Conservation (phyloP, 1,139 yeast species). For the Yamadazyma jaroonii region DNA sequence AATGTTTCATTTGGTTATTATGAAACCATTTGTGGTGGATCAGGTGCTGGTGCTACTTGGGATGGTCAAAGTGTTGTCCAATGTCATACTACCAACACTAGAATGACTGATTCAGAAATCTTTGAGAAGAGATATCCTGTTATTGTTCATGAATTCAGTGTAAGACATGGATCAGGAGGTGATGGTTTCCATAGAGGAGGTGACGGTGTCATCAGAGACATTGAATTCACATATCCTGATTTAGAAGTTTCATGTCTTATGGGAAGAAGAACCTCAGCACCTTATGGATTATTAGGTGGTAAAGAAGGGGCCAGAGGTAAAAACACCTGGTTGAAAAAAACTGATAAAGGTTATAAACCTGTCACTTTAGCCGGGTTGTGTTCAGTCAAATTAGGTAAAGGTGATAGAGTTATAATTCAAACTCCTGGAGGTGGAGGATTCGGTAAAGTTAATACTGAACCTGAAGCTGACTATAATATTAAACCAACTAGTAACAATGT, state of each 20-base stretch:
- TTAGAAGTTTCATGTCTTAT: constrained; percentile 45
- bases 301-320: constrained; percentile 37
- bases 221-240: constrained; percentile 38
- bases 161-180: constrained; percentile 43
- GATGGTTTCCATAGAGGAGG: constrained; percentile 42
- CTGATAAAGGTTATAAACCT: constrained; percentile 21
- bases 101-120: constrained; percentile 47
- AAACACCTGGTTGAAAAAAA: constrained; percentile 35
- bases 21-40: constrained; percentile 50
- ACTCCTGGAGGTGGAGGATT: constrained; percentile 55
- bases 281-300: constrained; percentile 47
- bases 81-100: constrained; percentile 48
- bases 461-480: constrained; percentile 22
- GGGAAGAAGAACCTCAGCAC: constrained; percentile 45
- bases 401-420: constrained; percentile 41
- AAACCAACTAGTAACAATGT: constrained; percentile 20
- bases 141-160: constrained; percentile 38
- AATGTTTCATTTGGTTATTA: constrained; percentile 44
- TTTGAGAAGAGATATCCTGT: constrained; percentile 50
- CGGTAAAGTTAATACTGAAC: constrained; percentile 20
- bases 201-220: constrained; percentile 45
- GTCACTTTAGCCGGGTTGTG: constrained; percentile 43
- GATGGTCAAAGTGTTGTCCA: constrained; percentile 48
- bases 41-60: constrained; percentile 51
- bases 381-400: constrained; percentile 35